Evolutionary conservation across 129 eudicot genomes (phyloP), one percentile per base, ranked within the genome.

Genomic region (Saussurea involucrata): DNA sequence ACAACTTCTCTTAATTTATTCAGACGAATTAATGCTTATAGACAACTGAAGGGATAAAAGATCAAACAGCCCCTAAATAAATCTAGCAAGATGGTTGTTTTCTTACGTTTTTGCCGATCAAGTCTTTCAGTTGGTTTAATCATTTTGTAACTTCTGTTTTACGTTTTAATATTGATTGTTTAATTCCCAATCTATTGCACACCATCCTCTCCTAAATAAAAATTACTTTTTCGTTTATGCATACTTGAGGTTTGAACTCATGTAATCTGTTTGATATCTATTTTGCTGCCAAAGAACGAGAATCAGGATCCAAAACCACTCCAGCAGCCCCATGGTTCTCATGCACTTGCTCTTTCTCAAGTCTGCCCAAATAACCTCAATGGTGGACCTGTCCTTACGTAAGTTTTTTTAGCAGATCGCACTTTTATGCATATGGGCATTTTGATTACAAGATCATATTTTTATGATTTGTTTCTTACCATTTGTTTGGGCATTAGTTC

Each of bases 321-420:
- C 49, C 92, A 85, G 84, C 97, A 78, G 67, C 92, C 97, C 65
- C 97, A 91, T 24, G 64, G 75, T 65, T 95, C 98, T 69, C 98
- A 92, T 78, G 79, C 85, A 28, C 53, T 68, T 75, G 96, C 98
- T 69, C 96, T 95, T 60, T 89, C 96, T 79, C 97, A 91, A 86
- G 87, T 86, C 82, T 81, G 82, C 80, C 97, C 98, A 37, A 95
- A 88, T 80, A 89, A 95, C 77, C 81, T 89, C 83, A 95, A 83
- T 71, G 96, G 92, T 73, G 97, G 90, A 61, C 81, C 87, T 77
- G 71, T 86, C 63, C 88, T 95, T 65, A 91, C 98, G 96, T 94
- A 83, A 79, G 93, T 71, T 72, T 77, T 61, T 73, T n/a, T 34
- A n/a, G 22, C 27, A 60, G 65, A 8, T 58, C 63, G 44, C n/a